Evolutionary conservation across 108 stramenopile species (phyloP), one percentile per base, ranked within the genome.

Genomic region (Epithemia pelagica): DNA sequence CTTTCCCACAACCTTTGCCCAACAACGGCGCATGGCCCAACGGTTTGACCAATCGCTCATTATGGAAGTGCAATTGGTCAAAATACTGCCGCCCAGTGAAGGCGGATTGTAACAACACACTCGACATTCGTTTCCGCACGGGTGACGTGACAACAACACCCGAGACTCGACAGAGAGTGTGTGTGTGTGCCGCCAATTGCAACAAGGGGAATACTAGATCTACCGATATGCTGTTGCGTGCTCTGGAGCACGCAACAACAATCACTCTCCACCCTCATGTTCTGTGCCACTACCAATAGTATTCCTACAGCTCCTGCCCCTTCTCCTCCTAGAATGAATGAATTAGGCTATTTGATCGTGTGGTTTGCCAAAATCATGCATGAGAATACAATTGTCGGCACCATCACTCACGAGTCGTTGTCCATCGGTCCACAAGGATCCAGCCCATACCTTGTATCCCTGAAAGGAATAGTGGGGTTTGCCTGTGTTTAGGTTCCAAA

Each of bases 1-100:
- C 18, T 94, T 94, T 65, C 93, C 93, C 10, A 53, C 66, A 1
- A 74, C 82, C 19, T 94, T 88, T 70, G 93, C 84, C 10, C 77
- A 91, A 69, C 88, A 90, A 58, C 73, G 93, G 59, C 73, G 93
- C 33, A 87, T 94, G 88, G 93, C 89, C 15, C 93, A 94, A 65
- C 74, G 90, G 32, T 94, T 94, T 67, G 93, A 94, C 72, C 93
- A 94, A 74, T 76, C 73, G 59, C 66, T 94, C 52, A 94, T 94
- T 59, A 79, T 94, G 78, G 93, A 94, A 69, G 86, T 94, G 1
- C 70, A 84, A 59, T 68, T 90, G 52, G 84, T 88, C 21, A 5
- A 15, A 46, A 46, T 15, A 5, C 5, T 46, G 5, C 37, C 37
- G 15, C 10, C 37, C 37, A 46, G 37, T 46, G 37, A 46, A 46